Base-by-base conservation (phyloP, 257 asterid species). In the Fraxinus pennsylvanica region DNA sequence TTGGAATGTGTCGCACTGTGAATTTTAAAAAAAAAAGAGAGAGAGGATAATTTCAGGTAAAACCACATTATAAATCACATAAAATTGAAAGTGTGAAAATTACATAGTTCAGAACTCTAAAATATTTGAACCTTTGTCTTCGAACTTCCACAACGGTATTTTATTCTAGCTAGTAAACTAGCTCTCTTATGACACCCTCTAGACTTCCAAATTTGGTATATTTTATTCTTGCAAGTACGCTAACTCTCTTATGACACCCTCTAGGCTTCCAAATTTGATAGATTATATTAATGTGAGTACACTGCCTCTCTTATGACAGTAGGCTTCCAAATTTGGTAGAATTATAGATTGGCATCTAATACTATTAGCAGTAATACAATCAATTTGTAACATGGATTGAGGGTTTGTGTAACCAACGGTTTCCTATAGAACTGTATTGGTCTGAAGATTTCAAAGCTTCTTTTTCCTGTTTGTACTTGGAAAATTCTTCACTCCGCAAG, bases 401-500 rank as follows among this genome's bases (percentile, higher is more conserved):
- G 45, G 69, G 25, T 80, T 76, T 57, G 36, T 45, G 69, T 52
- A 74, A 54, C 38, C 41, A 43, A 57, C 33, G 10, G 30, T 39
- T 78, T 59, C 39, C 39, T 6, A 35, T 29, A 41, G 17, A 81
- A 76, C 29, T 27, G 25, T 74, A 52, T 63, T 61, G 5, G 74
- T 68, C 45, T 59, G 72, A 47, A 66, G 12, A 63, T 22, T 63
- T 63, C 35, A 8, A 36, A 39, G 33, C 71, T 52, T 74, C 13
- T 30, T 41, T 30, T 22, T 54, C 41, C 17, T 39, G 68, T 67
- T 68, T 68, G 50, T 52, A 63, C 70, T 59, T 38, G 35, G 38
- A 66, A 75, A 79, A 69, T 29, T 75, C 52, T 33, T 76, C 76
- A 66, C 57, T 54, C 59, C 32, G 14, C 22, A 25, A 71, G 81